phyloP scores from a whole-genome alignment of 1,284 basidiomycete genomes.

The Cryptococcus hybrid region DNA sequence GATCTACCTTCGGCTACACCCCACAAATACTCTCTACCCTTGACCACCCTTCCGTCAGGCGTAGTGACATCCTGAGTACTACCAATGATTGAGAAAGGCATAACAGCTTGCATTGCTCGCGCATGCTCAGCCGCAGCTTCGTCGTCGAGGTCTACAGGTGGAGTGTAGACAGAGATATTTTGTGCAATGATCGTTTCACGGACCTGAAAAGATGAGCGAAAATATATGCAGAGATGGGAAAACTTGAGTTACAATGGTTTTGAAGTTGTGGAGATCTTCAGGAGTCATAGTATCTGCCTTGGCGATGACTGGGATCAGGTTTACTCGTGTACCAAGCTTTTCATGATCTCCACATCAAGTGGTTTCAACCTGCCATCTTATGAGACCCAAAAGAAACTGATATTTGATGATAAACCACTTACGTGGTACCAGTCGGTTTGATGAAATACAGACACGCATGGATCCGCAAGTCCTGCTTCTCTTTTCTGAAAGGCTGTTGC shows the following conservation, averaged over 20 bases:
- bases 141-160: conserved; percentile 89
- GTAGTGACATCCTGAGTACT: conserved; percentile 93
- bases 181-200: conserved; percentile 88
- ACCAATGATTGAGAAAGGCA: conserved; percentile 99
- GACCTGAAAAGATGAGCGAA: conserved; percentile 57
- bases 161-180: conserved; percentile 91
- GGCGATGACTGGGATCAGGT: conserved; percentile 95
- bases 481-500: conserved; percentile 89
- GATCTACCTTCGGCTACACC: conserved; percentile 88
- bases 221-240: background rate
- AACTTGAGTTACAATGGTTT: conserved; percentile 70
- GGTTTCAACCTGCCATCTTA: conserved; percentile 73
- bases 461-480: conserved; percentile 93
- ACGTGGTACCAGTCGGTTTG: conserved; percentile 94
- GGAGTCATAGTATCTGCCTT: conserved; percentile 97
- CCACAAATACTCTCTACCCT: conserved; percentile 99
- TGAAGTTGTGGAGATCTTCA: conserved; percentile 86
- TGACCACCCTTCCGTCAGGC: conserved; percentile 85
- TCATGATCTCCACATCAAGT: conserved; percentile 99
- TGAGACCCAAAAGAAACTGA: background rate
- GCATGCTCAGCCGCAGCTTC: conserved; percentile 85
- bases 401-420: conserved; percentile 41
- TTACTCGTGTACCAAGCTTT: conserved; percentile 92
- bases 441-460: conserved; percentile 99
- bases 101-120: conserved; percentile 75